Conservation (phyloP, 2,329 filamentous ascomycete species). For the Aschersonia sp. region DNA sequence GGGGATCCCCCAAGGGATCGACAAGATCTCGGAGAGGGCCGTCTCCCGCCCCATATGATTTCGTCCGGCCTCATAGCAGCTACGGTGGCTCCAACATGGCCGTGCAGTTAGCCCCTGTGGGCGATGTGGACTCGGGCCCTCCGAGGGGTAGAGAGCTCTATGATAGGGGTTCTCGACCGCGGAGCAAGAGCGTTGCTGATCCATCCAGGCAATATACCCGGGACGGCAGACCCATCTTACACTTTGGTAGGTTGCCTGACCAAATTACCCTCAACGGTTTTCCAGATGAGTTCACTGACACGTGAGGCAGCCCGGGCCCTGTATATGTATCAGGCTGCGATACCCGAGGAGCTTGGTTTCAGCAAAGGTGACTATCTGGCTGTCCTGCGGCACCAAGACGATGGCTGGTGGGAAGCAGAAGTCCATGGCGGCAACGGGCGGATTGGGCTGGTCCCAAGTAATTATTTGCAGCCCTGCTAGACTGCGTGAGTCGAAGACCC, state of each 20-base stretch:
- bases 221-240: constrained; percentile 76
- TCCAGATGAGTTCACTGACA: neutral
- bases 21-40: constrained; percentile 27
- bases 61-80: constrained; percentile 35
- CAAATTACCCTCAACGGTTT: constrained; percentile 8
- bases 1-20: constrained; percentile 35
- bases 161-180: constrained; percentile 36
- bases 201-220: constrained; percentile 66
- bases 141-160: constrained; percentile 38
- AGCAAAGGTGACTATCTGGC: constrained; percentile 83
- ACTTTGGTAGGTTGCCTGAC: constrained; percentile 63
- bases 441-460: constrained; percentile 51
- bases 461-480: constrained; percentile 45
- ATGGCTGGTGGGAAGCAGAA: constrained; percentile 99
- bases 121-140: constrained; percentile 44
- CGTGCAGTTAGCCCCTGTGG: constrained; percentile 47
- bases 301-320: constrained; percentile 63
- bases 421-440: constrained; percentile 54
- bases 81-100: constrained; percentile 44
- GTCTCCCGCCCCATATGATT: constrained; percentile 34
- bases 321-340: constrained; percentile 89
- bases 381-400: constrained; percentile 81
- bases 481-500: neutral
- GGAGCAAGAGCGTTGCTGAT: constrained; percentile 81
- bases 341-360: constrained; percentile 89